Conservation (phyloP, 1,284 basidiomycete genomes). For the Austroboletus niveus region DNA sequence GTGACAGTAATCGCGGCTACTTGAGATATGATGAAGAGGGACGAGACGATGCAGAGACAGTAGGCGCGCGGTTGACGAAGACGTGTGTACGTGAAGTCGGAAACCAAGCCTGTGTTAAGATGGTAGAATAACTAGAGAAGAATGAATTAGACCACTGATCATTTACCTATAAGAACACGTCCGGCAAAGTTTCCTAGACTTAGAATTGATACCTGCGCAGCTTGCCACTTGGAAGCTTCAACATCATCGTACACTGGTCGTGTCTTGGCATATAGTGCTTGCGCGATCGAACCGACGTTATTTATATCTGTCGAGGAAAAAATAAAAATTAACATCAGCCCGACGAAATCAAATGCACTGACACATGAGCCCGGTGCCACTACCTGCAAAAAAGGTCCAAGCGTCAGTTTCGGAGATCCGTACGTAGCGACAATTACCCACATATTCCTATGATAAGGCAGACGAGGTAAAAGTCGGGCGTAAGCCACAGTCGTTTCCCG, state of each 20-base stretch:
- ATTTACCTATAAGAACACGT: constrained; percentile 70
- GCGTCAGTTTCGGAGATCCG: not conserved
- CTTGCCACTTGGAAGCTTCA: constrained; percentile 75
- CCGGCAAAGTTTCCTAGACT: constrained; percentile 85
- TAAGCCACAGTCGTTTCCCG: constrained; percentile 46
- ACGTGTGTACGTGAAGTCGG: constrained; percentile 67
- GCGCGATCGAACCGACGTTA: constrained; percentile 91
- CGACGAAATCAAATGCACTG: constrained; percentile 25
- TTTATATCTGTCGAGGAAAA: constrained; percentile 68
- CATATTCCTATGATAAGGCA: constrained; percentile 69
- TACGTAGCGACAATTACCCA: constrained; percentile 39
- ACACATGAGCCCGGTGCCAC: constrained; percentile 90
- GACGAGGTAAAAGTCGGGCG: constrained; percentile 74
- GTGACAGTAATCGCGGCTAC: constrained; percentile 56
- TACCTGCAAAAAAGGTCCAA: constrained; percentile 48
- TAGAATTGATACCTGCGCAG: constrained; percentile 81
- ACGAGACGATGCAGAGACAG: constrained; percentile 66
- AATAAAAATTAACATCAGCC: too few relatives aligned
- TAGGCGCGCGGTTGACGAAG: constrained; percentile 66
- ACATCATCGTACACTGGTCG: constrained; percentile 63
- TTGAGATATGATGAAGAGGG: constrained; percentile 71
- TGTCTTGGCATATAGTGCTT: constrained; percentile 75
- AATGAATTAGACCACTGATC: too few relatives aligned
- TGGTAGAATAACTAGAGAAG: too few relatives aligned
- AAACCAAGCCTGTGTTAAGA: constrained; percentile 54